Evolutionary conservation across 805 yeast species (phyloP).

Genomic region (Grigorovia jiainica): DNA sequence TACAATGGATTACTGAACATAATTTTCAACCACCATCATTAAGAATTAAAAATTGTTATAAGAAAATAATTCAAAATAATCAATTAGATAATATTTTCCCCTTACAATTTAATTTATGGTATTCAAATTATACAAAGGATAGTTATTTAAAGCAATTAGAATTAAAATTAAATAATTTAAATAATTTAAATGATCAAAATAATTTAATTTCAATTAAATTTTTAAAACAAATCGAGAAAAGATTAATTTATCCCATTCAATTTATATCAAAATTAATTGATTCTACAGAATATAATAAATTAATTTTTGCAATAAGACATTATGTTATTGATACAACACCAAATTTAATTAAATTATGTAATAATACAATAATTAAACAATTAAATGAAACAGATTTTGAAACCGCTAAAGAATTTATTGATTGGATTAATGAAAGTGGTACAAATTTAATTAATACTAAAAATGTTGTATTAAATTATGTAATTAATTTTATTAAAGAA

Average conservation of each 20-base stretch:
- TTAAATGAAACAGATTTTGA: conserved; percentile 23
- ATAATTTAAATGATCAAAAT: too few relatives aligned
- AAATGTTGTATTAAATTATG: conserved; percentile 14
- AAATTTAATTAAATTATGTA: conserved; percentile 9
- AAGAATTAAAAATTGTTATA: conserved; percentile 13
- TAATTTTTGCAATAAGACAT: conserved; percentile 17
- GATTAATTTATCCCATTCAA: conserved; percentile 18
- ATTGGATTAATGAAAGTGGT: conserved; percentile 19
- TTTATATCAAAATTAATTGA: conserved; percentile 9
- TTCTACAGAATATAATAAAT: conserved; percentile 10
- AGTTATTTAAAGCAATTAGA: conserved; percentile 16
- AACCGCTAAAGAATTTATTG: conserved; percentile 11
- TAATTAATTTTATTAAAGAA: conserved; percentile 13
- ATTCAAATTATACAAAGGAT: conserved; percentile 6
- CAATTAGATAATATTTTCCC: neutral
- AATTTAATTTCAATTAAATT: too few relatives aligned
- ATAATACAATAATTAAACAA: conserved; percentile 8
- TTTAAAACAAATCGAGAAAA: conserved; percentile 17
- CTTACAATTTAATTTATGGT: conserved; percentile 4
- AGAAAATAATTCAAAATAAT: conserved; percentile 4
- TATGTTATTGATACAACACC: conserved; percentile 17
- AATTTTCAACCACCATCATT: conserved; percentile 22
- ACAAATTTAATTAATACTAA: conserved; percentile 9
- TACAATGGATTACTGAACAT: conserved; percentile 22
- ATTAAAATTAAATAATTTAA: conserved; percentile 7